Percentiles rank a stretch among this genome's conserved stretches.
These are phyloP conservation scores for Limnanthes douglasii DNA, from an alignment of 345 rosid genomes.

Conservation along the genomic window DNA sequence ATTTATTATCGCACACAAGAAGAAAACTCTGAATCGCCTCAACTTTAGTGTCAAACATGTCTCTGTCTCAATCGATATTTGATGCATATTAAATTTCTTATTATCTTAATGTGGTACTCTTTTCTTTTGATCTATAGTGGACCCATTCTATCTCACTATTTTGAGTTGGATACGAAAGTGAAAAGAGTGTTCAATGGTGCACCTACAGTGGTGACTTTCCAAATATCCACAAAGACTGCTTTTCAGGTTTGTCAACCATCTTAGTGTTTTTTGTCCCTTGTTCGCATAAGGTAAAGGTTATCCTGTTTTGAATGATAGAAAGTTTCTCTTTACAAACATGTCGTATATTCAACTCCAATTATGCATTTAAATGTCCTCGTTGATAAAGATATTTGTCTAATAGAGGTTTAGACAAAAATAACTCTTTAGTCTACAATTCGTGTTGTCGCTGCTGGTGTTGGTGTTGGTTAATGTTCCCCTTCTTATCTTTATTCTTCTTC, in stretches of 20 bases:
- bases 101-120: background rate
- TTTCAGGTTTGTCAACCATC: slow-evolving; percentile 40
- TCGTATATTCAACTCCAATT: slow-evolving; percentile 72
- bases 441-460: too few species aligned
- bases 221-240: slow-evolving; percentile 66
- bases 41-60: slow-evolving; percentile 84
- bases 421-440: too few species aligned
- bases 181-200: slow-evolving; percentile 69
- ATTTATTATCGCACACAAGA: slow-evolving; percentile 86
- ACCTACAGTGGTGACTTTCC: slow-evolving; percentile 84
- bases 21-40: slow-evolving; percentile 62
- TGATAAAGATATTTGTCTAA: too few species aligned
- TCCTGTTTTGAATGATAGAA: background rate
- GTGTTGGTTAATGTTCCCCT: too few species aligned
- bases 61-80: slow-evolving; percentile 45
- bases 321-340: slow-evolving; percentile 19
- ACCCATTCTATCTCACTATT: slow-evolving; percentile 61
- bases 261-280: background rate
- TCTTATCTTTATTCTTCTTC: too few species aligned
- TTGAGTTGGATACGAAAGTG: slow-evolving; percentile 75
- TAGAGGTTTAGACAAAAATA: too few species aligned
- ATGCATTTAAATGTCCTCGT: slow-evolving; percentile 79
- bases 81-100: background rate
- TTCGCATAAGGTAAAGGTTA: background rate
- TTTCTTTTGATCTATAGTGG: slow-evolving; percentile 30